Conservation (phyloP, 768 basidiomycete species). For the Mycena galopus region DNA sequence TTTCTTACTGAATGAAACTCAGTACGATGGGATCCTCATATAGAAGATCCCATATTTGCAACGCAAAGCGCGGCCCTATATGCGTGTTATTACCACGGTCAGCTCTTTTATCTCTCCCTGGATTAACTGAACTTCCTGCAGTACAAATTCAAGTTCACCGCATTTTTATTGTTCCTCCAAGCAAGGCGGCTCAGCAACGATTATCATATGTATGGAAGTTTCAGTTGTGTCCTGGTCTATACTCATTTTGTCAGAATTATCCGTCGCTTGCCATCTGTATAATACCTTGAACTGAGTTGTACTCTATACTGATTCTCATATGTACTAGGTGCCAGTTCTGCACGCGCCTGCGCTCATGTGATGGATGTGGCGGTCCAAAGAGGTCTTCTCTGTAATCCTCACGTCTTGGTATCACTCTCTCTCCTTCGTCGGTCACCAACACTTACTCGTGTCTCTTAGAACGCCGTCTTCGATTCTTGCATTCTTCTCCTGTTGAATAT, state of each 20-base stretch:
- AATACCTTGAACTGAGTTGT: too few species aligned
- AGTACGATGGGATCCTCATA: slow-evolving; percentile 50
- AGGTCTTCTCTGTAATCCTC: slow-evolving; percentile 27
- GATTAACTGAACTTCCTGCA: not conserved
- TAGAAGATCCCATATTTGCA: slow-evolving; percentile 35
- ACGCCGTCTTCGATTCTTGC: slow-evolving; percentile 23
- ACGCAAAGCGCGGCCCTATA: slow-evolving; percentile 42
- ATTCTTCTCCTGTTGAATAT: slow-evolving; percentile 22
- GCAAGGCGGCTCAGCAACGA: slow-evolving; percentile 6
- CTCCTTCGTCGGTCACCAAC: not conserved
- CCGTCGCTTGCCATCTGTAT: too few species aligned
- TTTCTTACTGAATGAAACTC: slow-evolving; percentile 37
- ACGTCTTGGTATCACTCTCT: slow-evolving; percentile 19
- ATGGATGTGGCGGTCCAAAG: slow-evolving; percentile 54
- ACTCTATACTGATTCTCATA: slow-evolving; percentile 32
- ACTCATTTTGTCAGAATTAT: too few species aligned
- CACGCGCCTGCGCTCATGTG: slow-evolving; percentile 73
- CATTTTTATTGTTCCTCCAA: slow-evolving; percentile 71
- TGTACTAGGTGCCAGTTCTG: slow-evolving; percentile 81
- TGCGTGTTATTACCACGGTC: slow-evolving; percentile 39
- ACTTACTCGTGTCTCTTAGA: not conserved
- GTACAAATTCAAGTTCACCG: slow-evolving; percentile 75
- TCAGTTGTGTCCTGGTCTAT: not conserved
- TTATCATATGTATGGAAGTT: slow-evolving; percentile 2
- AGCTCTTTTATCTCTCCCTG: not conserved